These are phyloP conservation scores for Melaleuca alternifolia DNA, from an alignment of 345 rosid genomes.

Conservation along the genomic window DNA sequence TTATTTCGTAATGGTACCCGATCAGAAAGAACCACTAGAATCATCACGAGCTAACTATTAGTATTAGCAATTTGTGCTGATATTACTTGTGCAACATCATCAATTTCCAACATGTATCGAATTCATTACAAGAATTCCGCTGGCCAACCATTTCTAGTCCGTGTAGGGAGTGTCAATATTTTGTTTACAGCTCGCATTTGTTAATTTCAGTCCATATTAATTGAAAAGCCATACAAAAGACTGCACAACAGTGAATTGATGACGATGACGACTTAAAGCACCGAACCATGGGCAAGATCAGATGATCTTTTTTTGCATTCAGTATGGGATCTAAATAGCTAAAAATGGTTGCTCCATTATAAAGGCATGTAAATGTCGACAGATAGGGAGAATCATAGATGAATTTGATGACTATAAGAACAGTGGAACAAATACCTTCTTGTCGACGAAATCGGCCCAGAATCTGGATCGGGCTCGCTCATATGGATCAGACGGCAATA, in stretches of 20 bases:
- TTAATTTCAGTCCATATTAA: not conserved
- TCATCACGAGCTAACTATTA: not conserved
- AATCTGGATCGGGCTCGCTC: slow-evolving; percentile 18
- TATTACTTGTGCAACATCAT: not conserved
- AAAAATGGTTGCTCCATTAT: not conserved
- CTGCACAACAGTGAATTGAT: not conserved
- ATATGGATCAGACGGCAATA: not conserved
- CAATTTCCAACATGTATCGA: not conserved
- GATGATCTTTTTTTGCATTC: not conserved
- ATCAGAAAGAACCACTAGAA: not conserved
- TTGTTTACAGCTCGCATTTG: too few relatives aligned
- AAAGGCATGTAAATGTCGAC: not conserved
- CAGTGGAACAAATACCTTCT: slow-evolving; percentile 5
- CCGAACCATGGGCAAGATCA: not conserved
- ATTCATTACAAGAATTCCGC: not conserved
- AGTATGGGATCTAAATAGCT: not conserved
- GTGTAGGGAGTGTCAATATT: too few relatives aligned
- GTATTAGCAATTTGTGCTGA: not conserved
- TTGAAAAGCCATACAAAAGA: not conserved
- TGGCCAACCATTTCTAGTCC: not conserved
- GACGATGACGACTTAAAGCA: not conserved
- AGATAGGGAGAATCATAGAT: not conserved
- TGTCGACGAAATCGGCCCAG: slow-evolving; percentile 20
- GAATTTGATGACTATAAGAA: not conserved
- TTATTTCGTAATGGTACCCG: not conserved